phyloP scores from a whole-genome alignment of 2,329 filamentous ascomycete genomes.

The Pseudocercospora vitis region DNA sequence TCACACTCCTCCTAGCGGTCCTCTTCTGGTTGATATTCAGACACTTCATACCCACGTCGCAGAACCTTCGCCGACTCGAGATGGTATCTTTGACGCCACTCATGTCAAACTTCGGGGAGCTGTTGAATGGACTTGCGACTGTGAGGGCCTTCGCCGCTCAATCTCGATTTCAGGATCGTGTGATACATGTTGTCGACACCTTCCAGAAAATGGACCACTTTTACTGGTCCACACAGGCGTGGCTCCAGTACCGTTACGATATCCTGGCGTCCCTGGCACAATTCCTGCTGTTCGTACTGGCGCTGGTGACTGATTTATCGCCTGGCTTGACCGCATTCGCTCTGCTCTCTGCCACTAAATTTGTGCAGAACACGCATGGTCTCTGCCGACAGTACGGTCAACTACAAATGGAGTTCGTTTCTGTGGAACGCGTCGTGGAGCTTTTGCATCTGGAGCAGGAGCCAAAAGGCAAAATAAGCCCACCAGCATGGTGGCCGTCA shows the following conservation, averaged over 20 bases:
- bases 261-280: conserved; percentile 70
- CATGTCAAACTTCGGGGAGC: conserved; percentile 88
- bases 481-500: conserved; percentile 75
- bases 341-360: conserved; percentile 67
- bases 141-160: conserved; percentile 82
- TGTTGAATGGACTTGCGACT: conserved; percentile 81
- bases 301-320: conserved; percentile 71
- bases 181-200: conserved; percentile 77
- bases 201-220: conserved; percentile 97
- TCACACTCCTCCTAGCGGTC: conserved; percentile 66
- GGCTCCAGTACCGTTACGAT: conserved; percentile 80
- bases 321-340: conserved; percentile 83
- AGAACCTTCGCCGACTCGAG: conserved; percentile 78
- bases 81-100: conserved; percentile 87
- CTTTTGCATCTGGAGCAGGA: conserved; percentile 78
- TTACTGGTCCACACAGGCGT: conserved; percentile 83
- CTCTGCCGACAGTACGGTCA: conserved; percentile 80
- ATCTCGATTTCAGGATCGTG: conserved; percentile 73
- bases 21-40: conserved; percentile 73
- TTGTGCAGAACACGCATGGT: conserved; percentile 68
- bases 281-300: conserved; percentile 70
- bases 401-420: conserved; percentile 89
- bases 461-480: conserved; percentile 62
- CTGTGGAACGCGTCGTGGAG: conserved; percentile 81
- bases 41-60: conserved; percentile 77